Evolutionary conservation across 345 rosid genomes (phyloP).

Genomic region (Moringa oleifera): DNA sequence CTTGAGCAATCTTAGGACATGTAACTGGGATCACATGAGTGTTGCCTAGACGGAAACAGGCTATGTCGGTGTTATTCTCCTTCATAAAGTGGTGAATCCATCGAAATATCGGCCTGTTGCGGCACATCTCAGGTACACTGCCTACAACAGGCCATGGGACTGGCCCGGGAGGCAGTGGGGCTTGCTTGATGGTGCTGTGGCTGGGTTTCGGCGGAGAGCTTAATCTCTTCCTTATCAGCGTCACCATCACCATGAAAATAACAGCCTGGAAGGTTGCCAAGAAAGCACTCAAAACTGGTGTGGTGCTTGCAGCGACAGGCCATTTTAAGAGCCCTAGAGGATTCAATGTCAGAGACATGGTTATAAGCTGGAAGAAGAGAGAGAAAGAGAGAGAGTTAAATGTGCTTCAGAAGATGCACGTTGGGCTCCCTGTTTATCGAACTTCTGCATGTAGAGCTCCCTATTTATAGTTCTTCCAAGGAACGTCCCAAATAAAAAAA

Average conservation of each 20-base stretch:
- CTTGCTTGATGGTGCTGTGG: background rate
- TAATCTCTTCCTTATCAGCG: slow-evolving; percentile 16
- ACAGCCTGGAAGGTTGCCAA: slow-evolving; percentile 20
- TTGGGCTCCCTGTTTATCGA: too few species aligned
- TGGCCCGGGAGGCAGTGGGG: slow-evolving; percentile 39
- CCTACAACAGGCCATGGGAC: slow-evolving; percentile 32
- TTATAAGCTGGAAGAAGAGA: too few species aligned
- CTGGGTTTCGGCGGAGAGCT: slow-evolving; percentile 12
- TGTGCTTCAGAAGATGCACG: too few species aligned
- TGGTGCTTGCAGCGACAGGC: too few species aligned
- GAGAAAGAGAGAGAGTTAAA: too few species aligned
- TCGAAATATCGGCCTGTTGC: slow-evolving; percentile 27
- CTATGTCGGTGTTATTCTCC: slow-evolving; percentile 31
- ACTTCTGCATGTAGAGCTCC: too few species aligned
- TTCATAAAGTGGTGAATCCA: slow-evolving; percentile 32
- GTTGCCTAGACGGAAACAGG: slow-evolving; percentile 34
- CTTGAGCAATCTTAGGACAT: slow-evolving; percentile 29
- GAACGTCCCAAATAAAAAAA: too few species aligned
- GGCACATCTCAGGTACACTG: slow-evolving; percentile 19
- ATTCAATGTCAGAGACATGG: too few species aligned
- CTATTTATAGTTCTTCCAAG: too few species aligned
- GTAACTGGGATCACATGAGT: slow-evolving; percentile 34
- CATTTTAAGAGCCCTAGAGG: too few species aligned
- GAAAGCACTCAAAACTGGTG: background rate
- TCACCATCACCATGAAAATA: slow-evolving; percentile 7